Conservation (phyloP, 2,329 filamentous ascomycete genomes). For the Phaeophleospora eucalypticola region DNA sequence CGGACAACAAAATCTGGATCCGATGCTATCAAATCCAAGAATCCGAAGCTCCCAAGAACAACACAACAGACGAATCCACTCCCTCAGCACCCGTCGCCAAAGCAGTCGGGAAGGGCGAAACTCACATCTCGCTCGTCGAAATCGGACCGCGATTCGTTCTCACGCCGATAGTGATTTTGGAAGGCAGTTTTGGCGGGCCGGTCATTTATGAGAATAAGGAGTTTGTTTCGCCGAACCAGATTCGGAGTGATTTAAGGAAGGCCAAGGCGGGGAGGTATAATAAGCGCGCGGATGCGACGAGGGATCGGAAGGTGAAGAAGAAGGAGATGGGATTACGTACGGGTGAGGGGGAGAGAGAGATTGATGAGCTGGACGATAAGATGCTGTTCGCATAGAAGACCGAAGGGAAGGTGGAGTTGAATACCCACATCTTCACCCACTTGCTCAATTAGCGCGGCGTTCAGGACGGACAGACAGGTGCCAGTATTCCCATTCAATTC, state of each 20-base stretch:
- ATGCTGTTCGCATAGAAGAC: constrained; percentile 64
- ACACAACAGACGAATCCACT: constrained; percentile 34
- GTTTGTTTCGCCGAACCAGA: constrained; percentile 90
- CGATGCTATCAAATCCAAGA: constrained; percentile 92
- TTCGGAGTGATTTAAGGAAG: constrained; percentile 74
- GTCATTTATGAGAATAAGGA: constrained; percentile 98
- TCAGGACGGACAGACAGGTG: too few species aligned
- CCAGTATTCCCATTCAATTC: too few species aligned
- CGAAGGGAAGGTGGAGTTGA: too few species aligned
- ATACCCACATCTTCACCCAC: not conserved
- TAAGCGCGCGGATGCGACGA: constrained; percentile 66
- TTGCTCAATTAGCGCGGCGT: constrained; percentile 5
- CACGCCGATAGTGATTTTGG: constrained; percentile 90
- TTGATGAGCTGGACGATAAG: constrained; percentile 70
- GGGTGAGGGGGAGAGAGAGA: constrained; percentile 59
- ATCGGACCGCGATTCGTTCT: constrained; percentile 91
- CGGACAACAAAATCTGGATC: constrained; percentile 93
- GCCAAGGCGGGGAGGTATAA: constrained; percentile 76
- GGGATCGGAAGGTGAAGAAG: constrained; percentile 70
- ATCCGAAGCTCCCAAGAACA: constrained; percentile 60
- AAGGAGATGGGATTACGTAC: constrained; percentile 71
- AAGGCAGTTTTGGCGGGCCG: constrained; percentile 90
- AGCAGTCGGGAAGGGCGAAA: constrained; percentile 51
- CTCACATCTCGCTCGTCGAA: constrained; percentile 79
- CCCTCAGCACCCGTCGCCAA: constrained; percentile 31